These are phyloP conservation scores for Saccharomycopsis sp. DNA, from an alignment of 805 yeast genomes.

Conservation along the genomic window DNA sequence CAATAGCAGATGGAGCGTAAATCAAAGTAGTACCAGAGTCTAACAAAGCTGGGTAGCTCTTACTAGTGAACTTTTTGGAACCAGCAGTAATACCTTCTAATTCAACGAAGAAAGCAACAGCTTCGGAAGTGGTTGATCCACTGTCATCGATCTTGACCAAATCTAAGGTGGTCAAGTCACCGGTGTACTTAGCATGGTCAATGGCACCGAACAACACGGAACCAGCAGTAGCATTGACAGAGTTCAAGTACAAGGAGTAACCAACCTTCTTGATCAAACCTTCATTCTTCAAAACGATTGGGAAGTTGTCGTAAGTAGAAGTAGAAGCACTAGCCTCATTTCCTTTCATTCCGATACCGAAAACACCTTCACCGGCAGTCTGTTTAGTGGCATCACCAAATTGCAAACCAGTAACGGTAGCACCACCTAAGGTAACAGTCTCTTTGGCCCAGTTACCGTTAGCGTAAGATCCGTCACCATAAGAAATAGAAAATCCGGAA, in stretches of 20 bases:
- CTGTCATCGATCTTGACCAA: constrained; percentile 25
- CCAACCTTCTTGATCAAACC: constrained; percentile 37
- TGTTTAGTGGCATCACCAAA: constrained; percentile 17
- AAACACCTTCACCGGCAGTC: constrained; percentile 43
- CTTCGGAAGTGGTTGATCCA: constrained; percentile 29
- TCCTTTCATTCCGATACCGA: constrained; percentile 66
- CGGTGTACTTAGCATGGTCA: constrained; percentile 36
- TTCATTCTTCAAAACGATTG: constrained; percentile 30
- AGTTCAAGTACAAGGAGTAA: constrained; percentile 42
- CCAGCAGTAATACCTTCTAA: constrained; percentile 12
- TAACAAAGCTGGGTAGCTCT: constrained; percentile 34
- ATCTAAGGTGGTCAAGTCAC: constrained; percentile 31
- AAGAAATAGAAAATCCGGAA: constrained; percentile 33
- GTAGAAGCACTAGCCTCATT: constrained; percentile 41
- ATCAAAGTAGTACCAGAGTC: constrained; percentile 40
- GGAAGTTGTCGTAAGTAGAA: constrained; percentile 29
- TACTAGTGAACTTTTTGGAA: constrained; percentile 22
- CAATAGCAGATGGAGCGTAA: constrained; percentile 37
- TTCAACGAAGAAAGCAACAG: constrained; percentile 22
- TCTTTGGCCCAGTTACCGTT: constrained; percentile 48
- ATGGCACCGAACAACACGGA: constrained; percentile 38
- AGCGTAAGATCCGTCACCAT: constrained; percentile 45
- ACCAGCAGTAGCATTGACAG: constrained; percentile 28
- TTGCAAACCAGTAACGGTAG: constrained; percentile 6
- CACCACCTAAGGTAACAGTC: constrained; percentile 39